phyloP scores from a whole-genome alignment of 2,329 filamentous ascomycete species.

The Coniella lustricola region DNA sequence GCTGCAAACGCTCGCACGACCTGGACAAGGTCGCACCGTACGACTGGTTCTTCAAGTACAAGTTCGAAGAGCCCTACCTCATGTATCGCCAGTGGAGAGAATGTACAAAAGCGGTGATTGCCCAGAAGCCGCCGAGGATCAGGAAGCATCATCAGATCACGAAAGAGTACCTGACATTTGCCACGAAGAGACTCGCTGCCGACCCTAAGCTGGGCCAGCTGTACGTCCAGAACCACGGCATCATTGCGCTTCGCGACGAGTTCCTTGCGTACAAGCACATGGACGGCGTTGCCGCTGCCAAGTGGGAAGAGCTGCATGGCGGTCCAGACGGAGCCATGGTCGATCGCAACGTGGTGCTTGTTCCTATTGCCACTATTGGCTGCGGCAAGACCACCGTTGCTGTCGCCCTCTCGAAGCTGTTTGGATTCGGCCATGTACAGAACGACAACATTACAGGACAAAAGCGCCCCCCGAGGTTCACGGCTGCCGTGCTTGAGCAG shows the following conservation, averaged over 20 bases:
- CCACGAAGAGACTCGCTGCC: conserved; percentile 62
- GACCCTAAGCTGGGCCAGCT: conserved; percentile 60
- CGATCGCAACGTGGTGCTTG: conserved; percentile 66
- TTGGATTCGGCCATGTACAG: conserved; percentile 87
- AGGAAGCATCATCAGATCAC: conserved; percentile 89
- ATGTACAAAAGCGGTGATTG: conserved; percentile 84
- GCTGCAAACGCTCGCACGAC: conserved; percentile 65
- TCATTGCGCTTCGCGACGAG: conserved; percentile 82
- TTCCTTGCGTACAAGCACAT: conserved; percentile 79
- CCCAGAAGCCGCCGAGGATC: conserved; percentile 64
- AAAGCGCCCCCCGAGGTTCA: conserved; percentile 71
- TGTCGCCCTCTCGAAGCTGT: conserved; percentile 71
- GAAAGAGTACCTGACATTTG: conserved; percentile 81
- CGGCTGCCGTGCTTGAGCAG: conserved; percentile 57
- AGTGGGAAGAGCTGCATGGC: conserved; percentile 56
- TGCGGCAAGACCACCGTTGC: conserved; percentile 96
- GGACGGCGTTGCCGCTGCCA: conserved; percentile 83
- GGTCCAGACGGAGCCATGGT: conserved; percentile 47
- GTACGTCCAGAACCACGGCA: conserved; percentile 87
- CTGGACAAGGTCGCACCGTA: conserved; percentile 48
- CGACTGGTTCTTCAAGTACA: conserved; percentile 99
- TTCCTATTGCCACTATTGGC: conserved; percentile 86
- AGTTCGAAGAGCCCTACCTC: conserved; percentile 96
- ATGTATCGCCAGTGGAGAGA: conserved; percentile 99
- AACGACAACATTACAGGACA: conserved; percentile 89